Evolutionary conservation across 106 monocot species (phyloP), one percentile per base, ranked within the genome.

Genomic region (Acorus gramineus): DNA sequence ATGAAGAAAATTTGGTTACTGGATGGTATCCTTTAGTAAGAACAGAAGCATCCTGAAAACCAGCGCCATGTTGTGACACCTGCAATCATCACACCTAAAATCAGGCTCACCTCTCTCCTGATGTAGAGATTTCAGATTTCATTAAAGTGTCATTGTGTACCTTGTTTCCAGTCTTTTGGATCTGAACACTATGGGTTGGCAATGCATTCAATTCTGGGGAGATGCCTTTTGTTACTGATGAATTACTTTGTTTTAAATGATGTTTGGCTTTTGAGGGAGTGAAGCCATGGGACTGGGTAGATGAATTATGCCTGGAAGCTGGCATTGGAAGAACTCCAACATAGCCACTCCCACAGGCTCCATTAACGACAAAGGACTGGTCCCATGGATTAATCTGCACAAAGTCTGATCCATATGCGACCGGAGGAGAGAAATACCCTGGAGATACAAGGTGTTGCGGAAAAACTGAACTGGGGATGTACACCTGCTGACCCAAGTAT

Each of bases 341-440:
- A 72, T 61, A 62, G 45, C 71, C 64, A 67, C 61, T 74, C 14
- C 57, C 72, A 51, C 70, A 59, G 53, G 67, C 42, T 44, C 65
- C 78, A 75, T 78, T 73, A 10, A 67, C 56, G 50, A 63, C 61
- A 47, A 13, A 51, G 48, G 85, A 68, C 46, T 77, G 9, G 52
- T 93, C 86, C 81, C 83, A 86, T 47, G 76, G 49, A 52, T 80
- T 86, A 48, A 70, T 67, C 54, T 84, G 84, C 47, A 78, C 8
- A 54, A 79, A 49, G 47, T 85, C 88, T 51, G 66, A 55, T 55
- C 81, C 76, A 72, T 93, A 88, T 55, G 70, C 73, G 73, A 73
- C 71, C 55, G 80, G 58, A 13, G 81, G 87, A 63, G 84, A 73
- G 69, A 78, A 59, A 71, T 78, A 66, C 2, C 80, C 80, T 44